A percentile compares a stretch with the other conserved stretches of the same genome.
phyloP scores from a whole-genome alignment of 2,329 filamentous ascomycete species.

The Trichoderma citrinoviride region DNA sequence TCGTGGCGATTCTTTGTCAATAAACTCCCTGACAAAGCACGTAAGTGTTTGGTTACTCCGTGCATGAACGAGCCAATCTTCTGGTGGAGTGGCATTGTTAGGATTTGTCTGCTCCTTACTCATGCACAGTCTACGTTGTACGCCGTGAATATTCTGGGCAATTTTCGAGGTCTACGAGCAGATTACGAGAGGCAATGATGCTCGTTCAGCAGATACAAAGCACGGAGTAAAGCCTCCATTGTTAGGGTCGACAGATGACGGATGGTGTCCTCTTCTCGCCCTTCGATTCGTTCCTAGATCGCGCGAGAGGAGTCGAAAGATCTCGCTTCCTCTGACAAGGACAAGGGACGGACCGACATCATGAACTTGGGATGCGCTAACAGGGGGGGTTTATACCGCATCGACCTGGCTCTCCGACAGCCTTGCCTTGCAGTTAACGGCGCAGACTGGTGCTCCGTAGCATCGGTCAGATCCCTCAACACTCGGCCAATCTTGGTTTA shows the following conservation, averaged over 20 bases:
- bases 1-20: neutral
- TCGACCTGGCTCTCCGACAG: slow-evolving; percentile 1
- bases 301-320: slow-evolving; percentile 18
- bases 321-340: slow-evolving; percentile 21
- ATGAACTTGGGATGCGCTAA: slow-evolving; percentile 14
- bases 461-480: slow-evolving; percentile 22
- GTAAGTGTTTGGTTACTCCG: neutral
- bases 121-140: neutral
- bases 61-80: neutral
- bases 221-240: neutral
- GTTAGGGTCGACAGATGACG: neutral
- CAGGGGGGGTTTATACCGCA: neutral
- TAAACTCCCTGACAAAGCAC: neutral
- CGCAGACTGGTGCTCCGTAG: slow-evolving; percentile 3
- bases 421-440: slow-evolving; percentile 1
- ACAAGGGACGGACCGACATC: slow-evolving; percentile 19
- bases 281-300: slow-evolving; percentile 21
- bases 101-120: neutral
- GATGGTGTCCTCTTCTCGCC: neutral
- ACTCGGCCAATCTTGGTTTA: slow-evolving; percentile 20
- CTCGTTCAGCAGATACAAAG: neutral
- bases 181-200: neutral
- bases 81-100: too few species aligned
- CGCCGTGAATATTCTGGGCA: neutral
- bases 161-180: neutral